Percentiles rank a stretch among this genome's conserved stretches.
These are phyloP conservation scores for Monilinia laxa DNA, from an alignment of 2,329 filamentous ascomycete genomes.

Conservation along the genomic window DNA sequence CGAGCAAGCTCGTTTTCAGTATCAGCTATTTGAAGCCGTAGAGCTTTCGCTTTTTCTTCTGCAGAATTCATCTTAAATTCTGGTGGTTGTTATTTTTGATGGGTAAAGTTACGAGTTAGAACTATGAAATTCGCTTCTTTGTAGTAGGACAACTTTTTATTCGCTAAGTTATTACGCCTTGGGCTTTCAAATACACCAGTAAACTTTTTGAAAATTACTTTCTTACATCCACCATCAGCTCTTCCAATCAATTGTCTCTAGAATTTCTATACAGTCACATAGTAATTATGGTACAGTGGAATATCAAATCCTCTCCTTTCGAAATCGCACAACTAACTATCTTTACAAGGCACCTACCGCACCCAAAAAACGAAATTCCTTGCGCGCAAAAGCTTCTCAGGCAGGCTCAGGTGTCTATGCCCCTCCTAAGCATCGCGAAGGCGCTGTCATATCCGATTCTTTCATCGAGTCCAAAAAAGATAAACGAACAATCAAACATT, in stretches of 20 bases:
- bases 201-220: conserved; percentile 4
- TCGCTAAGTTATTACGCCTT: conserved; percentile 11
- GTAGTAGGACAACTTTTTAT: conserved; percentile 13
- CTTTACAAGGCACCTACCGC: conserved; percentile 45
- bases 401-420: conserved; percentile 46
- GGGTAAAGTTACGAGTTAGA: not conserved
- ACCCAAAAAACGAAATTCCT: conserved; percentile 55
- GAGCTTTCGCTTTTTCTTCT: conserved; percentile 40
- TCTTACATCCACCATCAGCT: not conserved
- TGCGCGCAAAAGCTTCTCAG: conserved; percentile 56
- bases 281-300: conserved; percentile 26
- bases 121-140: not conserved
- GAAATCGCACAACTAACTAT: conserved; percentile 27
- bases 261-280: not conserved
- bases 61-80: conserved; percentile 41
- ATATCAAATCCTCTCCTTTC: not conserved
- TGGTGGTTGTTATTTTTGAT: not conserved
- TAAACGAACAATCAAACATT: conserved; percentile 80
- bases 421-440: conserved; percentile 43
- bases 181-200: not conserved
- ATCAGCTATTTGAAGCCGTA: conserved; percentile 50
- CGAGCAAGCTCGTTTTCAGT: conserved; percentile 50
- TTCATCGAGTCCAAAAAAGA: conserved; percentile 78
- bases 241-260: not conserved
- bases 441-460: conserved; percentile 52